A percentile compares a stretch with the other conserved stretches of the same genome.
phyloP scores from a whole-genome alignment of 805 yeast species.

The Brettanomyces nanus region DNA sequence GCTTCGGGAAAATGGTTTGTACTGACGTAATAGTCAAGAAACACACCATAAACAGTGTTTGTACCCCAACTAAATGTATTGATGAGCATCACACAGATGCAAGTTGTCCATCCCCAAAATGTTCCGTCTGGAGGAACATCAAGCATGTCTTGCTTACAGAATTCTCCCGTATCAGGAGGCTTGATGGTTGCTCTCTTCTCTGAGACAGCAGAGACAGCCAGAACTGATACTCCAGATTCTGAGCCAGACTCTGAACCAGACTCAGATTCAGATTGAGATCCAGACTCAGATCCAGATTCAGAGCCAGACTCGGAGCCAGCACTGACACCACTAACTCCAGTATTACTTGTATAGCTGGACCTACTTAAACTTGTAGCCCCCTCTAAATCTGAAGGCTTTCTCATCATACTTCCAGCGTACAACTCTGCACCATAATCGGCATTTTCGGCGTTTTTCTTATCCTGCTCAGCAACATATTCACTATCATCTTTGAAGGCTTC shows the following conservation, averaged over 20 bases:
- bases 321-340: neutral
- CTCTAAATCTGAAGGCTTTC: conserved; percentile 1
- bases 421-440: conserved; percentile 6
- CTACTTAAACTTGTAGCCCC: too few species aligned
- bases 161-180: conserved; percentile 23
- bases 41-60: conserved; percentile 48
- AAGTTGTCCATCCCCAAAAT: conserved; percentile 42
- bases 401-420: neutral
- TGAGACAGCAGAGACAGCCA: too few species aligned
- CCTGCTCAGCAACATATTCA: conserved; percentile 12
- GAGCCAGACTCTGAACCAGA: neutral
- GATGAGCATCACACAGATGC: conserved; percentile 25
- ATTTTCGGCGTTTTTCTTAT: neutral
- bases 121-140: conserved; percentile 38
- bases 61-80: conserved; percentile 45
- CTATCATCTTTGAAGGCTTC: conserved; percentile 25
- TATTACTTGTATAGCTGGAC: too few species aligned
- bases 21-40: conserved; percentile 38
- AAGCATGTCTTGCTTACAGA: conserved; percentile 16
- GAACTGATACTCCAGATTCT: too few species aligned
- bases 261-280: neutral
- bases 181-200: too few species aligned
- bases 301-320: too few species aligned
- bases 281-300: too few species aligned
- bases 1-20: conserved; percentile 40